These are phyloP conservation scores for Candida parachauliodes DNA, from an alignment of 805 yeast species.

Conservation along the genomic window DNA sequence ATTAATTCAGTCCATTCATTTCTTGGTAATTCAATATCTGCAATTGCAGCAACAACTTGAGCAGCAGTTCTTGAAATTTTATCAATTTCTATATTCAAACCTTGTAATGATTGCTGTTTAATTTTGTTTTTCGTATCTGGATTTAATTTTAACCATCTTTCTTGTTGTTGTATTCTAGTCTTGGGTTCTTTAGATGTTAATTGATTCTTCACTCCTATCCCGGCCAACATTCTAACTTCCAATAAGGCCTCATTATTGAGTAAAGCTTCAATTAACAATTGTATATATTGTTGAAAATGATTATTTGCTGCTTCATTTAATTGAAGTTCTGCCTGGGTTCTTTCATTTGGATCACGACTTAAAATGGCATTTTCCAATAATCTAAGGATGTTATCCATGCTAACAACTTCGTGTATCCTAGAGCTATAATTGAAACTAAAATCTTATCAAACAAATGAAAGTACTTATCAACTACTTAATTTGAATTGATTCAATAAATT, in stretches of 20 bases:
- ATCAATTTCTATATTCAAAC: slow-evolving; percentile 63
- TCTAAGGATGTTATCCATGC: slow-evolving; percentile 49
- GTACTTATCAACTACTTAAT: neutral
- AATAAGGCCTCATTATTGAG: slow-evolving; percentile 59
- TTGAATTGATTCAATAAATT: neutral
- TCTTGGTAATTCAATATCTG: slow-evolving; percentile 89
- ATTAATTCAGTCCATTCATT: slow-evolving; percentile 87
- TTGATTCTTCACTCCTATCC: slow-evolving; percentile 82
- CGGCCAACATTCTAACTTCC: slow-evolving; percentile 91
- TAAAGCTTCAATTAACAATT: slow-evolving; percentile 65
- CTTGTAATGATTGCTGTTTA: slow-evolving; percentile 54
- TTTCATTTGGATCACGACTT: slow-evolving; percentile 58
- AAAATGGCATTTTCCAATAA: slow-evolving; percentile 78
- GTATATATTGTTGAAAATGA: slow-evolving; percentile 73
- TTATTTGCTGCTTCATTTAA: slow-evolving; percentile 66
- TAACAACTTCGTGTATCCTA: neutral
- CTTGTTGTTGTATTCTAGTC: slow-evolving; percentile 56
- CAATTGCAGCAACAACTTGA: slow-evolving; percentile 93
- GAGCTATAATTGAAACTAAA: no score
- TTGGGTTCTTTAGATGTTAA: slow-evolving; percentile 73
- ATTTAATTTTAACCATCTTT: slow-evolving; percentile 72
- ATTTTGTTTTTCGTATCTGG: slow-evolving; percentile 54
- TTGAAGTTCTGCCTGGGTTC: slow-evolving; percentile 77
- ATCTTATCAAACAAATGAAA: neutral
- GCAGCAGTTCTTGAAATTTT: slow-evolving; percentile 88